Evolutionary conservation across 352 stramenopile genomes (phyloP).

Genomic region (Globisporangium perplexum): DNA sequence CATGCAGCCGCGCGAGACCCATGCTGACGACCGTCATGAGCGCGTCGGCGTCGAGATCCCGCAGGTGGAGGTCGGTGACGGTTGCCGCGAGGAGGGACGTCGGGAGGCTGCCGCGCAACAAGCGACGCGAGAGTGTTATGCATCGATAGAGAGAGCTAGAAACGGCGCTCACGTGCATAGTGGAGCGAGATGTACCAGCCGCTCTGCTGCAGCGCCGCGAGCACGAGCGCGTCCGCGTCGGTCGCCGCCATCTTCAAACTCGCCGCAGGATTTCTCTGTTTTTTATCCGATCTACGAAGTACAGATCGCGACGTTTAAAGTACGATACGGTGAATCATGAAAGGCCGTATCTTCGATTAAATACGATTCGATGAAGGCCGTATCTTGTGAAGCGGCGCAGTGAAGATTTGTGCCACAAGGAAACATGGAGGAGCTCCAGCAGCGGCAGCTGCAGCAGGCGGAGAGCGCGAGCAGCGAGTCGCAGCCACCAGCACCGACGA

Average conservation of each 20-base stretch:
- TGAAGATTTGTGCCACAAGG: too few relatives aligned
- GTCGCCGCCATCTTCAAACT: not conserved
- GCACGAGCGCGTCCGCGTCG: slow-evolving; percentile 39
- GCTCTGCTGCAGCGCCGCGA: slow-evolving; percentile 43
- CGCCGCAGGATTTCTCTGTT: too few relatives aligned
- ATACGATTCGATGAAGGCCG: too few relatives aligned
- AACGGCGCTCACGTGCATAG: not conserved
- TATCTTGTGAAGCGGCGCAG: too few relatives aligned
- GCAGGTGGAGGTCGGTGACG: slow-evolving; percentile 9
- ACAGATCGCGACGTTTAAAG: too few relatives aligned
- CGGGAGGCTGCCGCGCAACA: slow-evolving; percentile 1
- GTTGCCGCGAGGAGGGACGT: not conserved
- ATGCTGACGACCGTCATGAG: slow-evolving; percentile 42
- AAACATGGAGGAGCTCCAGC: too few relatives aligned
- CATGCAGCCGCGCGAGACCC: slow-evolving; percentile 36
- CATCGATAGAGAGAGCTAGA: not conserved
- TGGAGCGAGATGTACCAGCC: slow-evolving; percentile 18
- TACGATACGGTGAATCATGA: too few relatives aligned
- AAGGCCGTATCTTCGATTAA: too few relatives aligned
- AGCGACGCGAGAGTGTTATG: not conserved
- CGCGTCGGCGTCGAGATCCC: slow-evolving; percentile 31
- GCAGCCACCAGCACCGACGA: too few relatives aligned
- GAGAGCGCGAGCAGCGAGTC: too few relatives aligned
- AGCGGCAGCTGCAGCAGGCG: too few relatives aligned
- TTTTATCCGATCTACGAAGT: not conserved